Conservation (phyloP, 257 asterid genomes). For the Lycium barbarum region DNA sequence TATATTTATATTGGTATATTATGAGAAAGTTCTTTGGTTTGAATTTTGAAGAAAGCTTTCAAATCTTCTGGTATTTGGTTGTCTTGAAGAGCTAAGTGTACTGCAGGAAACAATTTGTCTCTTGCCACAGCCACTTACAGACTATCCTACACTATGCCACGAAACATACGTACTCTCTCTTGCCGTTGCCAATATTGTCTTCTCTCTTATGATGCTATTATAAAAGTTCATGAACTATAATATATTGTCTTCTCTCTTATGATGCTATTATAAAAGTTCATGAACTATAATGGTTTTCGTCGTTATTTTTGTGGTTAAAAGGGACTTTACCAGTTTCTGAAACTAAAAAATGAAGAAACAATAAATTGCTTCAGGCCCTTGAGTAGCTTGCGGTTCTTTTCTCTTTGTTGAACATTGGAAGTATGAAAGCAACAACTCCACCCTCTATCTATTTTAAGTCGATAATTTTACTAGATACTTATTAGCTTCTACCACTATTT, state of each 20-base stretch:
- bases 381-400: neutral
- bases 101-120: neutral
- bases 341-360: too few relatives aligned
- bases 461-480: neutral
- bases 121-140: neutral
- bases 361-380: too few relatives aligned
- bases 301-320: neutral
- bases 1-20: neutral
- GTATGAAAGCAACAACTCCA: neutral
- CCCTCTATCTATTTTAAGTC: neutral
- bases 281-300: neutral
- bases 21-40: neutral
- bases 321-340: neutral
- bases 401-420: neutral
- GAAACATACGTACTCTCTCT: too few relatives aligned
- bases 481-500: neutral
- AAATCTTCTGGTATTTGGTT: neutral
- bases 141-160: too few relatives aligned
- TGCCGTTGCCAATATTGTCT: neutral
- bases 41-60: neutral
- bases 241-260: too few relatives aligned
- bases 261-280: neutral
- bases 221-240: too few relatives aligned
- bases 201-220: neutral
- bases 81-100: neutral